Conservation (phyloP, 2,329 filamentous ascomycete genomes). For the Aureobasidium vineae region DNA sequence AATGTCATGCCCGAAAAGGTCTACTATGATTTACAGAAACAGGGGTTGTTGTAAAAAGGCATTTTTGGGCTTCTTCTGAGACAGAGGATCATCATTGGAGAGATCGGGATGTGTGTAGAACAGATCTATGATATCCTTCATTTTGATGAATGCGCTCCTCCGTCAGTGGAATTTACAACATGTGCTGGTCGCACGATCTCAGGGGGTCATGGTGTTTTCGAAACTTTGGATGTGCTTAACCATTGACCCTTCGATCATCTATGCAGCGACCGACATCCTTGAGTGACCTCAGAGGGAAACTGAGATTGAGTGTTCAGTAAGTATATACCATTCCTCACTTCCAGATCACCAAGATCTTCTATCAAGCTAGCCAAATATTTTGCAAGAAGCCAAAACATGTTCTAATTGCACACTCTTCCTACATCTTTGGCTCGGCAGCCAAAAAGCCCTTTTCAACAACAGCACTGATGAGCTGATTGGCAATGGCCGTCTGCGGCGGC, state of each 20-base stretch:
- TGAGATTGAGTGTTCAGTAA: neutral
- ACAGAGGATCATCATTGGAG: neutral
- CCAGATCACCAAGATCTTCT: neutral
- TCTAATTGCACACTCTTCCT: neutral
- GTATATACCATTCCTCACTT: neutral
- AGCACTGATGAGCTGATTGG: slow-evolving; percentile 79
- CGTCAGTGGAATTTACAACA: neutral
- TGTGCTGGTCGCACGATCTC: neutral
- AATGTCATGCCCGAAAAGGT: slow-evolving; percentile 99
- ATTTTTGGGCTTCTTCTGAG: neutral
- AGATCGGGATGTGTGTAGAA: neutral
- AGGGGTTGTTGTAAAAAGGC: slow-evolving; percentile 68
- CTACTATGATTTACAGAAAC: slow-evolving; percentile 91
- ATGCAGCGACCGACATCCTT: neutral
- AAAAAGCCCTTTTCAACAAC: slow-evolving; percentile 71
- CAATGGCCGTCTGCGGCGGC: slow-evolving; percentile 86
- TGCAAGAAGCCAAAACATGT: too few species aligned
- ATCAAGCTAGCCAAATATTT: neutral
- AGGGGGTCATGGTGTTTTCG: too few species aligned
- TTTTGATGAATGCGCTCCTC: neutral
- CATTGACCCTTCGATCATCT: neutral
- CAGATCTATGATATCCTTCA: neutral
- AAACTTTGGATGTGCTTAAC: too few species aligned
- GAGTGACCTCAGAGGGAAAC: too few species aligned
- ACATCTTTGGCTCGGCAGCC: slow-evolving; percentile 50